Conservation (phyloP, 164 flowering plant genomes). For the Macadamia integrifolia region DNA sequence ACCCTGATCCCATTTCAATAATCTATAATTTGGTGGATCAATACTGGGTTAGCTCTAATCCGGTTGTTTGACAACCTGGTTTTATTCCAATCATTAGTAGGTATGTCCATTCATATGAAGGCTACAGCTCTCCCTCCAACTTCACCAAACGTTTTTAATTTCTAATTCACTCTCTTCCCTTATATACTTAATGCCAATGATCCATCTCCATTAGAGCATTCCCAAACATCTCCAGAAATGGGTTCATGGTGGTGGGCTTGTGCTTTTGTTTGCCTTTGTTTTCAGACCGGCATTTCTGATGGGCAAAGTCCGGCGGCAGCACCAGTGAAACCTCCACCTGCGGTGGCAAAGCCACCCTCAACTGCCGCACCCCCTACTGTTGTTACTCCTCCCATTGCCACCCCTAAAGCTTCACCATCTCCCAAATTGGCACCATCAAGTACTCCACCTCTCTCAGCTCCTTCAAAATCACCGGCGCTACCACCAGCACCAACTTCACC, state of each 20-base stretch:
- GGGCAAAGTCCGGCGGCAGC: constrained; percentile 48
- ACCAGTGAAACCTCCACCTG: constrained; percentile 20
- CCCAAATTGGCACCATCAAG: too few relatives aligned
- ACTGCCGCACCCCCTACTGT: constrained; percentile 26
- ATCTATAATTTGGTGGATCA: too few relatives aligned
- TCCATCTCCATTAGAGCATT: neutral
- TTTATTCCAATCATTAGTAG: neutral
- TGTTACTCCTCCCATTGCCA: constrained; percentile 7
- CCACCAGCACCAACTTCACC: too few relatives aligned
- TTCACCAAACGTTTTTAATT: constrained; percentile 12
- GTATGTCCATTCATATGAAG: constrained; percentile 1
- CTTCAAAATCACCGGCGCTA: too few relatives aligned
- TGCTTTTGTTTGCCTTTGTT: constrained; percentile 13
- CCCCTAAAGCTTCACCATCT: too few relatives aligned
- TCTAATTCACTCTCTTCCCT: neutral
- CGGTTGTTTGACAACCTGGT: too few relatives aligned
- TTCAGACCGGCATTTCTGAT: constrained; percentile 13
- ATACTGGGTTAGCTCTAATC: too few relatives aligned
- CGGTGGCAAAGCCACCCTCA: neutral
- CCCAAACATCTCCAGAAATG: constrained; percentile 10
- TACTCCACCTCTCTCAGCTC: too few relatives aligned
- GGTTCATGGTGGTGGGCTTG: constrained; percentile 15
- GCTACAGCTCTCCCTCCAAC: constrained; percentile 13
- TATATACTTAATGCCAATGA: neutral
- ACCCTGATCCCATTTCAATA: too few relatives aligned